Conservation (phyloP, 371 early-diverging fungal species). For the Parasitella parasitica region DNA sequence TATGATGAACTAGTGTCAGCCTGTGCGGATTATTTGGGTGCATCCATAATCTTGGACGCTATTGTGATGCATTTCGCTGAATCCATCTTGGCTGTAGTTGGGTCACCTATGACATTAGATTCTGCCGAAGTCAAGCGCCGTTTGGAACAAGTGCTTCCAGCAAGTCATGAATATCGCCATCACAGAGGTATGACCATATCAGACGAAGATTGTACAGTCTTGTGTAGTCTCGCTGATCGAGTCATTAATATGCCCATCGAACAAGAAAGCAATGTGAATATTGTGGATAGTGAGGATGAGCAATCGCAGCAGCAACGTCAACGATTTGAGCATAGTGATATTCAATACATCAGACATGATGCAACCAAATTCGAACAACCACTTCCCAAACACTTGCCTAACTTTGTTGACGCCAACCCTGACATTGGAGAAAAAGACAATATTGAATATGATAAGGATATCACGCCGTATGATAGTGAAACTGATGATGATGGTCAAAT, state of each 20-base stretch:
- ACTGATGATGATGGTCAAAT: constrained; percentile 3
- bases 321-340: neutral
- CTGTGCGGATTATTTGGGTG: constrained; percentile 7
- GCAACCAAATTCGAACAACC: neutral
- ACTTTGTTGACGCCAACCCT: constrained; percentile 7
- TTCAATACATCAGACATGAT: constrained; percentile 11
- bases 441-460: constrained; percentile 13
- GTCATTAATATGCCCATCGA: neutral
- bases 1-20: constrained; percentile 12
- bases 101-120: constrained; percentile 8
- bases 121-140: constrained; percentile 16
- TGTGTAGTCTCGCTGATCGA: constrained; percentile 19
- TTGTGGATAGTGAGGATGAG: constrained; percentile 13
- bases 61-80: constrained; percentile 13
- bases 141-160: constrained; percentile 19
- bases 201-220: constrained; percentile 1
- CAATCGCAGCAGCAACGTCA: neutral
- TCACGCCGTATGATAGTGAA: constrained; percentile 26
- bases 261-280: constrained; percentile 4
- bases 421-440: neutral
- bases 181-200: constrained; percentile 15
- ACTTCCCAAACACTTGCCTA: constrained; percentile 13
- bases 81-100: constrained; percentile 8
- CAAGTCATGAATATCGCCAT: neutral
- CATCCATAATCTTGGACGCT: neutral